Evolutionary conservation across 2,329 filamentous ascomycete species (phyloP).

Genomic region (Blumeria hordei): DNA sequence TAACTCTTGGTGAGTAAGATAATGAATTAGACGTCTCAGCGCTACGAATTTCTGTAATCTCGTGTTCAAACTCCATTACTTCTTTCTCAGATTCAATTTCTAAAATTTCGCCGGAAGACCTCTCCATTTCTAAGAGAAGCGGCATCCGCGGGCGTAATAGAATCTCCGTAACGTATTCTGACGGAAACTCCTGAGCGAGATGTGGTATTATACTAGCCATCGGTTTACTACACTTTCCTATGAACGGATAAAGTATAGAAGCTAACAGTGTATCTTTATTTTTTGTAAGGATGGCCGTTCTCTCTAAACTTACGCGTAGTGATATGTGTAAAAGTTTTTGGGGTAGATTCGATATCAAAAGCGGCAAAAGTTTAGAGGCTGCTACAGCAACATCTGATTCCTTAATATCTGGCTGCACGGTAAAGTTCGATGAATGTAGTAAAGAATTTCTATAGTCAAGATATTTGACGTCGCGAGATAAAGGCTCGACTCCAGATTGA

Average conservation of each 20-base stretch:
- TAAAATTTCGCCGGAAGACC: slow-evolving; percentile 1
- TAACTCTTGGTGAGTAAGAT: neutral
- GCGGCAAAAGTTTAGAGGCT: slow-evolving; percentile 36
- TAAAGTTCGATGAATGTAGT: slow-evolving; percentile 17
- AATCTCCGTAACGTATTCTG: slow-evolving; percentile 44
- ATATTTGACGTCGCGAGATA: slow-evolving; percentile 11
- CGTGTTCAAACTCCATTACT: slow-evolving; percentile 5
- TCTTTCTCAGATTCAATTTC: slow-evolving; percentile 7
- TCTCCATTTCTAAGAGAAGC: slow-evolving; percentile 12
- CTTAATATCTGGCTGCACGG: slow-evolving; percentile 14
- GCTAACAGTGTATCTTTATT: slow-evolving; percentile 53
- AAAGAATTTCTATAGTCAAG: slow-evolving; percentile 36
- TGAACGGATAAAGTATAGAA: slow-evolving; percentile 57
- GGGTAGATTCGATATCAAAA: slow-evolving; percentile 36
- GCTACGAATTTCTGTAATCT: neutral
- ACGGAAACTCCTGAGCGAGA: slow-evolving; percentile 38
- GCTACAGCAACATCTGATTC: slow-evolving; percentile 25
- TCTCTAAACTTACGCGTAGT: slow-evolving; percentile 52
- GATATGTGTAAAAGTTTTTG: slow-evolving; percentile 44
- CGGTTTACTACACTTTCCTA: slow-evolving; percentile 35
- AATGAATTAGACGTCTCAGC: neutral
- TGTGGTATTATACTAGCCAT: slow-evolving; percentile 62
- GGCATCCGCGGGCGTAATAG: slow-evolving; percentile 32
- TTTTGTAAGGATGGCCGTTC: slow-evolving; percentile 48
- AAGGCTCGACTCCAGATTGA: neutral